Base-by-base conservation (phyloP, 192 early-diverging fungal genomes). In the Globomyces pollinis-pini region DNA sequence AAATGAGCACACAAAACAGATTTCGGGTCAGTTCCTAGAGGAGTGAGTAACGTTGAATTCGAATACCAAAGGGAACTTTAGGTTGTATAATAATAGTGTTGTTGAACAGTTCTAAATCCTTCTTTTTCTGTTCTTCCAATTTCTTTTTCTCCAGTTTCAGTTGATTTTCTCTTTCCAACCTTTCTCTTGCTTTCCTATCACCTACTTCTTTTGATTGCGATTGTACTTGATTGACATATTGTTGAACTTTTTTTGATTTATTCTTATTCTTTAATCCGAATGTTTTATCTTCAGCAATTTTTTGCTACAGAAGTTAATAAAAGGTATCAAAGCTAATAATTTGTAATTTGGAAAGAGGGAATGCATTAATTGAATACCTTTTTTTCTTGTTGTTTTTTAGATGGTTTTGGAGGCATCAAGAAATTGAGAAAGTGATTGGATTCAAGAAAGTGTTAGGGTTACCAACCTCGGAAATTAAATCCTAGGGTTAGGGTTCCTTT, bases 201-300 rank as follows among this genome's bases (percentile, higher is more conserved):
- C 72, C 79, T 11, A 72, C 61, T 16, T 43, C 33, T 13, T 32
- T 31, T 32, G 42, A 90, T 70, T 99, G 96, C 50, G 76, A 66
- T 66, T 93, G 74, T 20, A 97, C 91, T 65, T 92, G 88, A 68
- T 94, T 77, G 43, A 99, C 91, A 84, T 89, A 95, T 51, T 88
- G 79, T 1, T 62, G 29, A 23, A 94, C 91, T 73, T 99, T 99
- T 52, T 79, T 79, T 24, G 91, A 94, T 59, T 91, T 93, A 76
- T 98, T 96, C 72, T 97, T 97, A 80, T 97, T 97, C 67, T 99
- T 99, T 41, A 99, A 77, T 38, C 96, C 93, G 76, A 99, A 96
- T 39, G 93, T 96, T 81, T 94, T 93, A 75, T 98, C 94, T 64
- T 94, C 94, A 55, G 89, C 83, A 32, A 73, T 62, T 79, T 95